Evolutionary conservation across 257 asterid species (phyloP).

Genomic region (Capsicum baccatum): DNA sequence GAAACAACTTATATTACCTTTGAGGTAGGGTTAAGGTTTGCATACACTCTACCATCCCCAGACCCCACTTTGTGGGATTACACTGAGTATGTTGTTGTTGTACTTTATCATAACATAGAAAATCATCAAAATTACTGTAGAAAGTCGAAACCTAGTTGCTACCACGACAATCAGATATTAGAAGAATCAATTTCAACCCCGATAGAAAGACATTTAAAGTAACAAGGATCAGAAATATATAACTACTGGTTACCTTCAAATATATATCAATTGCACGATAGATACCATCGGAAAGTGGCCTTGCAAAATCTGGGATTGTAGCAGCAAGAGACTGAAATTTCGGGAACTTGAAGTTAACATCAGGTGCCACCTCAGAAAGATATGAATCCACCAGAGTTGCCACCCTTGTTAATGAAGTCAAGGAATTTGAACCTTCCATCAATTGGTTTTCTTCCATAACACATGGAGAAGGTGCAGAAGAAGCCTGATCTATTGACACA

Average conservation of each 20-base stretch:
- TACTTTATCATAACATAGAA: not conserved
- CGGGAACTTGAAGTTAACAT: conserved; percentile 68
- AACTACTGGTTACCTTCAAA: conserved; percentile 62
- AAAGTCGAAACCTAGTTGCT: not conserved
- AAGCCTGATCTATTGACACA: conserved; percentile 28
- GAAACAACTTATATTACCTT: no score
- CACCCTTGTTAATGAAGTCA: conserved; percentile 71
- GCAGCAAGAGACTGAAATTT: conserved; percentile 82
- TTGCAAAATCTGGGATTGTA: conserved; percentile 80
- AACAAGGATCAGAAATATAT: not conserved
- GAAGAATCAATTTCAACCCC: not conserved
- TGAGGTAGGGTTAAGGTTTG: no score
- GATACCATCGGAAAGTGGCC: conserved; percentile 78
- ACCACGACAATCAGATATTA: not conserved
- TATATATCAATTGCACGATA: conserved; percentile 87
- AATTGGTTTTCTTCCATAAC: conserved; percentile 26
- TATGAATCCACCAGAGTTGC: conserved; percentile 79
- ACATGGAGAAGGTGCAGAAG: conserved; percentile 31
- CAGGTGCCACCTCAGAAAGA: conserved; percentile 87
- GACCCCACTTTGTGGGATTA: no score
- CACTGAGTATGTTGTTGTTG: not conserved
- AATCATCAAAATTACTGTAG: not conserved
- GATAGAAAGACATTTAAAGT: not conserved
- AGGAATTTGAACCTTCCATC: conserved; percentile 37
- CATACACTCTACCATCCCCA: no score